phyloP scores from a whole-genome alignment of 2,329 filamentous ascomycete species.

The Paraphoma chrysanthemicola region DNA sequence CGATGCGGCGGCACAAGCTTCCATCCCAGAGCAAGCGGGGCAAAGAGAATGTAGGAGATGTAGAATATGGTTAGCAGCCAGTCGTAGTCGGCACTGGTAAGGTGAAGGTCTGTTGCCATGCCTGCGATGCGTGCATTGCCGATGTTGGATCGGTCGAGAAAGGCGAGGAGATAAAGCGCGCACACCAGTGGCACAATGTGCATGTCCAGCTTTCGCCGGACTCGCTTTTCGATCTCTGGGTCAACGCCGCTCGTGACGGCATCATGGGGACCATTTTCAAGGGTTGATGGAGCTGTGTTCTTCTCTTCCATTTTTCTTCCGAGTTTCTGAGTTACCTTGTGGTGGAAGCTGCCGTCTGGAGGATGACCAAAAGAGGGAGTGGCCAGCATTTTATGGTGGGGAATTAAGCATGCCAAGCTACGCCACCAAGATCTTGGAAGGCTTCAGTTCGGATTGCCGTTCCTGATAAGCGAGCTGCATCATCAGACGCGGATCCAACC shows the following conservation, averaged over 20 bases:
- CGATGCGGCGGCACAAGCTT: constrained; percentile 45
- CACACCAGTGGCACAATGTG: constrained; percentile 43
- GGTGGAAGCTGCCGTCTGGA: no score
- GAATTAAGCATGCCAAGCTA: no score
- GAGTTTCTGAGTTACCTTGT: no score
- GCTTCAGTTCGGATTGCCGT: no score
- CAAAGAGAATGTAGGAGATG: constrained; percentile 48
- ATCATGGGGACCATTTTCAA: background rate
- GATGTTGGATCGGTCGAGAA: constrained; percentile 49
- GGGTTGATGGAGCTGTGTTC: background rate
- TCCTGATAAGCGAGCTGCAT: no score
- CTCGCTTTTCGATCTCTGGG: constrained; percentile 29
- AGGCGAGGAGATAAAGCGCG: constrained; percentile 42
- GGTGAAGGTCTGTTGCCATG: constrained; percentile 42
- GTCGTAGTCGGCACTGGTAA: constrained; percentile 35
- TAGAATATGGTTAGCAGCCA: constrained; percentile 50
- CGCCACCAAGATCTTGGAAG: no score
- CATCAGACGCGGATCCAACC: no score
- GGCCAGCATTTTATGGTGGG: no score
- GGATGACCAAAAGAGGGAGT: no score
- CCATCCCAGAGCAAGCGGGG: constrained; percentile 47
- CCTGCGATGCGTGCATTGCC: constrained; percentile 53
- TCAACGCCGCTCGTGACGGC: background rate
- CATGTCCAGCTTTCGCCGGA: constrained; percentile 37
- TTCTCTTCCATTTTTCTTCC: background rate